Percentiles rank a stretch among this genome's conserved stretches.
Evolutionary conservation across 2,329 filamentous ascomycete genomes (phyloP).

Genomic region (Leptosphaerulina australis): DNA sequence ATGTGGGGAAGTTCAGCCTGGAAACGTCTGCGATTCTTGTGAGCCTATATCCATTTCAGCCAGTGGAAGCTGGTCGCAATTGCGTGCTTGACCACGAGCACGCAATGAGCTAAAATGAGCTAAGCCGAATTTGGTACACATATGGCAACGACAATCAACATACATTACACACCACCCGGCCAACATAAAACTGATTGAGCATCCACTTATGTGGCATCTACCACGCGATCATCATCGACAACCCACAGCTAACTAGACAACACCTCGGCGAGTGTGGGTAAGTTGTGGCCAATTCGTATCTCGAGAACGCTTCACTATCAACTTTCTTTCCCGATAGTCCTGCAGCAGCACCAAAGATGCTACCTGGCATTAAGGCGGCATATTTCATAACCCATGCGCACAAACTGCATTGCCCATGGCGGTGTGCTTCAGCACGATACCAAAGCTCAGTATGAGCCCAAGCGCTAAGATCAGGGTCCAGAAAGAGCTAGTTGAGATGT

Average conservation of each 20-base stretch:
- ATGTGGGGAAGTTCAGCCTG: constrained; percentile 30
- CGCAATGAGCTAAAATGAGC: constrained; percentile 9
- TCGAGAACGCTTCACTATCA: not conserved
- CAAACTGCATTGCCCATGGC: constrained; percentile 11
- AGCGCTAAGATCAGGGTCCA: constrained; percentile 3
- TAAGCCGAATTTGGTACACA: not conserved
- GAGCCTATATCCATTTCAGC: not conserved
- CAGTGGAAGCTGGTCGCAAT: constrained; percentile 12
- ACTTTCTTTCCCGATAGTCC: not conserved
- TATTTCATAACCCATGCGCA: constrained; percentile 10
- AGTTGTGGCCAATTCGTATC: not conserved
- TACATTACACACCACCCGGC: constrained; percentile 3
- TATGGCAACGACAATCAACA: constrained; percentile 7
- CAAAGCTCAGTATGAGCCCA: not conserved
- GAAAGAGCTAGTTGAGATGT: constrained; percentile 15
- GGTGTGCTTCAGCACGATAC: constrained; percentile 3
- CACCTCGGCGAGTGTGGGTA: not conserved
- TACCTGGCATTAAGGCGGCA: constrained; percentile 4
- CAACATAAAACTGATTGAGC: constrained; percentile 3
- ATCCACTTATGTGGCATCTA: not conserved
- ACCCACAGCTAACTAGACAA: not conserved
- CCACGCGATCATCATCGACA: constrained; percentile 3
- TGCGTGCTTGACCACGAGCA: constrained; percentile 15
- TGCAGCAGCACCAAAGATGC: constrained; percentile 3
- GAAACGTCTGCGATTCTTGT: constrained; percentile 10